These are phyloP conservation scores for Gigaspora rosea DNA, from an alignment of 192 early-diverging fungal species.

Conservation along the genomic window DNA sequence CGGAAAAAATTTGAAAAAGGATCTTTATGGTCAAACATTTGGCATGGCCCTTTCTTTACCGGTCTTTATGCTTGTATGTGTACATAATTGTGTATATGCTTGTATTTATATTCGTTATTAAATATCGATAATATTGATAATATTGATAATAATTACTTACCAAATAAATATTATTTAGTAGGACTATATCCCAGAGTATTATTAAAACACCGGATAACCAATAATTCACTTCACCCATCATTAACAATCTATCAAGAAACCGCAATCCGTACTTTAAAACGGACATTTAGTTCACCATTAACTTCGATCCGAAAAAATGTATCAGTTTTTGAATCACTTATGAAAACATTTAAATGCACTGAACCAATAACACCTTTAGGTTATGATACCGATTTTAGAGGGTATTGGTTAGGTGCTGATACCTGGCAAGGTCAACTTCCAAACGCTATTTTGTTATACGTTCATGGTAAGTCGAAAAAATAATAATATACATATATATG, in stretches of 20 bases:
- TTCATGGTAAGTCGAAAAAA: conserved; percentile 14
- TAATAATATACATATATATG: no score
- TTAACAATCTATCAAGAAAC: conserved; percentile 12
- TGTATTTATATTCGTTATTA: background rate
- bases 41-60: background rate
- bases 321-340: background rate
- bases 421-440: background rate
- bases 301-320: background rate
- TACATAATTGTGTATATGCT: background rate
- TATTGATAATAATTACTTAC: background rate
- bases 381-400: background rate
- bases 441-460: conserved; percentile 17
- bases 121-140: no score
- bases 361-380: background rate
- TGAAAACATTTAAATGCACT: background rate
- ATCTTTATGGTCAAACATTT: background rate
- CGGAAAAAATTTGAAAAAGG: background rate
- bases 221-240: background rate
- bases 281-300: background rate
- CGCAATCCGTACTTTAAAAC: background rate
- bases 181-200: background rate
- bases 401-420: conserved; percentile 24
- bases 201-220: background rate
- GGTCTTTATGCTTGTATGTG: background rate
- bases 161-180: background rate